phyloP scores from a whole-genome alignment of 2,329 filamentous ascomycete species.

The Apiospora arundinis region DNA sequence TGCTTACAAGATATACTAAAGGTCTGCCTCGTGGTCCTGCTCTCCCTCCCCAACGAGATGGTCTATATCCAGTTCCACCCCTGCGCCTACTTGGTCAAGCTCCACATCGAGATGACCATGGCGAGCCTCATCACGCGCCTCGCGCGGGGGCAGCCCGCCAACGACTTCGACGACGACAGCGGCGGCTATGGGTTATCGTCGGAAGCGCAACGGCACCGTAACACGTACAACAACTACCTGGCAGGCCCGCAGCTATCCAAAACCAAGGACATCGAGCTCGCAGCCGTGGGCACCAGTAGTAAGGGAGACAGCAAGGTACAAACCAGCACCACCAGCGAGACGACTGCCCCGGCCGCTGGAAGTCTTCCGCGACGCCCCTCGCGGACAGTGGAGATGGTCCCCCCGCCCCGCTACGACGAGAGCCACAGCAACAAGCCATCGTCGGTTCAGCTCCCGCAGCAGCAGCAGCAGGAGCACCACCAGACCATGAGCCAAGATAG shows the following conservation, averaged over 20 bases:
- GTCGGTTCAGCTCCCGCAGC: background rate
- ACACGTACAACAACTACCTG: background rate
- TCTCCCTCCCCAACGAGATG: slow-evolving; percentile 28
- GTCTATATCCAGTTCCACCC: slow-evolving; percentile 31
- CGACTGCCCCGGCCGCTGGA: background rate
- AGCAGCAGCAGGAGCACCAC: background rate
- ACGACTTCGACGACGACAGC: background rate
- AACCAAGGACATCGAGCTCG: background rate
- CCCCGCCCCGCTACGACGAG: background rate
- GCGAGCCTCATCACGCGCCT: slow-evolving; percentile 22
- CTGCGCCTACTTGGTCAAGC: slow-evolving; percentile 31
- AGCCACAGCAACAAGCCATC: background rate
- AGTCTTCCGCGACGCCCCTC: background rate
- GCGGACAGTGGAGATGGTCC: background rate
- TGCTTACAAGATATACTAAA: slow-evolving; percentile 3
- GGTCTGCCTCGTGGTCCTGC: slow-evolving; percentile 31
- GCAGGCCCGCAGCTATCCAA: background rate
- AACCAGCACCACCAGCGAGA: background rate
- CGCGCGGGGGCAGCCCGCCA: background rate
- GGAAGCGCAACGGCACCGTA: background rate
- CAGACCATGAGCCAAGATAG: background rate
- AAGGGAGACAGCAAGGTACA: background rate
- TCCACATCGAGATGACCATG: slow-evolving; percentile 33
- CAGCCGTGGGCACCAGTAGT: background rate
- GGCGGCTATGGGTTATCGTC: background rate